Conservation (phyloP, 768 basidiomycete genomes). For the Nidularia pulvinata region DNA sequence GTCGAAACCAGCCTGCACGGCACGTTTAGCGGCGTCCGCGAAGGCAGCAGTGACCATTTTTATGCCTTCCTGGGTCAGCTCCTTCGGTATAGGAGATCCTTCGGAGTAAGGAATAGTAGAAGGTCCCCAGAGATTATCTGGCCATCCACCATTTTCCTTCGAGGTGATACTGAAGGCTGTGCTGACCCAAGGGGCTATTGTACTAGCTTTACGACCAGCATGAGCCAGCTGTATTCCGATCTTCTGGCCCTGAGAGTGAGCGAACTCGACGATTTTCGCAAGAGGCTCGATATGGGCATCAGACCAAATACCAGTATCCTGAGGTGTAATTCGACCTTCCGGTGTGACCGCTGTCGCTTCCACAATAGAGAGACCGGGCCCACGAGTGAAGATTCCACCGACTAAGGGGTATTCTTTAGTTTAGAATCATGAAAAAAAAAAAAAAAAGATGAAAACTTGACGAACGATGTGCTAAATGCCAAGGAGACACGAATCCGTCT, state of each 20-base stretch:
- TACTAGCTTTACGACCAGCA: too few species aligned
- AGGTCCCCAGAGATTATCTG: constrained; percentile 57
- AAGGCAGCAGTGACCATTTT: constrained; percentile 56
- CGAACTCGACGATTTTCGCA: neutral
- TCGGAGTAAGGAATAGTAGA: constrained; percentile 45
- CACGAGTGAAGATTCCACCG: constrained; percentile 51
- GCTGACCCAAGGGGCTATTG: constrained; percentile 65
- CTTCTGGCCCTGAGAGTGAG: neutral
- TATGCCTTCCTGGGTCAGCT: constrained; percentile 57
- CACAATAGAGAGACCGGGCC: constrained; percentile 52
- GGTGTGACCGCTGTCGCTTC: constrained; percentile 69
- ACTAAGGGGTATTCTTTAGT: constrained; percentile 39
- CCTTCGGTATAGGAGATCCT: constrained; percentile 51
- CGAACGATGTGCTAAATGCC: constrained; percentile 54
- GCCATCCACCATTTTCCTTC: constrained; percentile 46
- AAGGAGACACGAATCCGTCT: constrained; percentile 48
- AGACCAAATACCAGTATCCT: constrained; percentile 65
- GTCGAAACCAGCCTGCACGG: constrained; percentile 60
- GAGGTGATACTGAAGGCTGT: constrained; percentile 26
- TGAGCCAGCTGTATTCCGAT: neutral
- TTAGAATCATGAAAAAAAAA: too few species aligned
- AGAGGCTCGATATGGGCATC: constrained; percentile 47
- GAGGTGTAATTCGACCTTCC: constrained; percentile 63
- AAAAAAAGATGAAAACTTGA: too few species aligned
- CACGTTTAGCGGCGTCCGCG: constrained; percentile 45